Evolutionary conservation across 2,329 filamentous ascomycete species (phyloP).

Genomic region (Bipolaris oryzae): DNA sequence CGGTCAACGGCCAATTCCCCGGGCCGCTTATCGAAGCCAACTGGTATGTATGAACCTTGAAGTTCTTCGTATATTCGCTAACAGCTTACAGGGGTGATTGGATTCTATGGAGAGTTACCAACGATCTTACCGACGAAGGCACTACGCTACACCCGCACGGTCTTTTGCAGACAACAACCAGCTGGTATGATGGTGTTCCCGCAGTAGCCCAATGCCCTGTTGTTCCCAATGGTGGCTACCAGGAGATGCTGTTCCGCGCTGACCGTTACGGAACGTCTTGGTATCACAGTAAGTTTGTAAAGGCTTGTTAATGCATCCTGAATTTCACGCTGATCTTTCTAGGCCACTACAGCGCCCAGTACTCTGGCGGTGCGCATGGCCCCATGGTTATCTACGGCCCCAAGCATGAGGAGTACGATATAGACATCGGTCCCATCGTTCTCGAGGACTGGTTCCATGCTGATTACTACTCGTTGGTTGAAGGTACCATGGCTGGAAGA

Average conservation of each 20-base stretch:
- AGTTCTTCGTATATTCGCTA: background rate
- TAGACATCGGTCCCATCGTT: slow-evolving; percentile 49
- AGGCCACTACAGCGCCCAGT: slow-evolving; percentile 47
- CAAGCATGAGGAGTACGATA: slow-evolving; percentile 46
- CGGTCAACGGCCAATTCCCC: slow-evolving; percentile 42
- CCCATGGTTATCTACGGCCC: slow-evolving; percentile 48
- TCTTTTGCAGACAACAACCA: slow-evolving; percentile 40
- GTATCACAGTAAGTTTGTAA: slow-evolving; percentile 30
- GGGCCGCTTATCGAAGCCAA: slow-evolving; percentile 43
- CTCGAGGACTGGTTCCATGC: slow-evolving; percentile 51
- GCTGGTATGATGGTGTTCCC: slow-evolving; percentile 48
- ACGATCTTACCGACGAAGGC: slow-evolving; percentile 42
- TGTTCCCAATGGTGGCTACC: slow-evolving; percentile 32
- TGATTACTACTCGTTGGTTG: slow-evolving; percentile 38
- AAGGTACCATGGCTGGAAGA: slow-evolving; percentile 33
- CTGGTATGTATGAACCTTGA: slow-evolving; percentile 14
- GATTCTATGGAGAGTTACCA: slow-evolving; percentile 36
- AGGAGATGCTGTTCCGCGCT: slow-evolving; percentile 34
- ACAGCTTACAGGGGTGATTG: slow-evolving; percentile 34
- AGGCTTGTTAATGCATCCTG: too few species aligned
- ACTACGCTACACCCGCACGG: slow-evolving; percentile 46
- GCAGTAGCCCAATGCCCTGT: slow-evolving; percentile 46
- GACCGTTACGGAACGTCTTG: slow-evolving; percentile 38
- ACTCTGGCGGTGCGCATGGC: slow-evolving; percentile 49
- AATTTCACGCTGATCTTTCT: background rate